Evolutionary conservation across 2,329 filamentous ascomycete genomes (phyloP).

Genomic region (Plectosphaerella sp.): DNA sequence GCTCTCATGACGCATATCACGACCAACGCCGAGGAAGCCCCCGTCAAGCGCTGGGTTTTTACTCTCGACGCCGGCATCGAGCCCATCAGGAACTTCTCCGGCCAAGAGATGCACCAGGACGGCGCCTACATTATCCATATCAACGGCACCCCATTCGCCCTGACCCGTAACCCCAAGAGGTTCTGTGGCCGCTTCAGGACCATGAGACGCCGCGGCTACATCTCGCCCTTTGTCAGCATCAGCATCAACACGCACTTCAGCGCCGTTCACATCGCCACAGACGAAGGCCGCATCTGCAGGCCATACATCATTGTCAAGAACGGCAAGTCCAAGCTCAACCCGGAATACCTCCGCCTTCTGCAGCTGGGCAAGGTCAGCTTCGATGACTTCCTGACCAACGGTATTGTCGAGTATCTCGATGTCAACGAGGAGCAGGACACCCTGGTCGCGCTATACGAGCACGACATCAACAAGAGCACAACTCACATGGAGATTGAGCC

Average conservation of each 20-base stretch:
- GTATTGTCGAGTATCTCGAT: slow-evolving; percentile 93
- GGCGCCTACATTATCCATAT: slow-evolving; percentile 89
- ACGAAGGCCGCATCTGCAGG: slow-evolving; percentile 93
- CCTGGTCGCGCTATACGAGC: slow-evolving; percentile 85
- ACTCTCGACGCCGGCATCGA: slow-evolving; percentile 81
- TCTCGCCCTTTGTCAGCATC: slow-evolving; percentile 95
- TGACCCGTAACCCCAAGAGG: slow-evolving; percentile 79
- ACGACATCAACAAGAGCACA: slow-evolving; percentile 74
- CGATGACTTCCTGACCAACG: slow-evolving; percentile 87
- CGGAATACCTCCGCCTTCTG: slow-evolving; percentile 73
- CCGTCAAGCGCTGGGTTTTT: slow-evolving; percentile 82
- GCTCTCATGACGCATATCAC: slow-evolving; percentile 99
- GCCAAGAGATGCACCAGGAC: slow-evolving; percentile 78
- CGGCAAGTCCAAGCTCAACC: slow-evolving; percentile 73
- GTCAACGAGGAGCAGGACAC: slow-evolving; percentile 98
- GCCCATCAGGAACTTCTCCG: slow-evolving; percentile 64
- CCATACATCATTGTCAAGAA: slow-evolving; percentile 95
- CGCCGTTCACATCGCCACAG: slow-evolving; percentile 91
- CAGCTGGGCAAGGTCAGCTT: slow-evolving; percentile 83
- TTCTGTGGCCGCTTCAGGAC: slow-evolving; percentile 84
- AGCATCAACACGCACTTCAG: slow-evolving; percentile 92
- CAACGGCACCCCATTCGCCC: slow-evolving; percentile 88
- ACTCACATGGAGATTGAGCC: slow-evolving; percentile 98
- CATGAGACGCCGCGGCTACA: slow-evolving; percentile 81
- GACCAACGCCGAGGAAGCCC: slow-evolving; percentile 89